phyloP scores from a whole-genome alignment of 768 basidiomycete genomes.

The Russula brevipes region DNA sequence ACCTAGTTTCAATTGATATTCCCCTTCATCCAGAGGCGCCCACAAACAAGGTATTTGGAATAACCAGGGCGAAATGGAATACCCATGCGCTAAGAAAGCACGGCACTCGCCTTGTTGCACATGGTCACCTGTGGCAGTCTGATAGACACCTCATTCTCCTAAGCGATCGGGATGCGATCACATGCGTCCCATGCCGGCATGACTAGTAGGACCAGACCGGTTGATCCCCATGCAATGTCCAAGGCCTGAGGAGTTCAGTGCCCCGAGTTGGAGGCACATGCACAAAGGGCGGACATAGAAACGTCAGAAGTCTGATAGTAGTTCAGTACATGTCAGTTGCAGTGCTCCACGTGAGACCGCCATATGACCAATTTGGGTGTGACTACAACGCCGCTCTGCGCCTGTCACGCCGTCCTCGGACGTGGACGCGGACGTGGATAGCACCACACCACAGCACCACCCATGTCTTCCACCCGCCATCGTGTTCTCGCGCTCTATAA shows the following conservation, averaged over 20 bases:
- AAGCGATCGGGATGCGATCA: background rate
- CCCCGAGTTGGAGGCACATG: background rate
- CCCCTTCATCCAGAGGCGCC: background rate
- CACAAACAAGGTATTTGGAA: background rate
- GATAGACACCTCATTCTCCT: background rate
- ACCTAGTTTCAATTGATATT: background rate
- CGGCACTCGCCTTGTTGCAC: background rate
- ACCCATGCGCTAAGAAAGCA: background rate
- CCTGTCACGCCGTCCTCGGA: background rate
- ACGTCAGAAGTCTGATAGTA: too few relatives aligned
- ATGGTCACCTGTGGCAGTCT: conserved; percentile 1
- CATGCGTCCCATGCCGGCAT: conserved; percentile 5
- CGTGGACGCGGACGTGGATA: too few relatives aligned
- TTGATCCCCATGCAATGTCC: too few relatives aligned
- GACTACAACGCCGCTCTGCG: too few relatives aligned
- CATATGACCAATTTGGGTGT: background rate
- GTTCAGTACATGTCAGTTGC: background rate
- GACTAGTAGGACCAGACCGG: background rate
- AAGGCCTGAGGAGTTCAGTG: too few relatives aligned
- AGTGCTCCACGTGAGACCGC: background rate
- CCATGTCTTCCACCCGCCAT: conserved; percentile 42
- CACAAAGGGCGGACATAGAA: too few relatives aligned
- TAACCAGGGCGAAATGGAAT: background rate
- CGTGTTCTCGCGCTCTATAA: conserved; percentile 75
- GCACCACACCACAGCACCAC: background rate